phyloP scores from a whole-genome alignment of 768 basidiomycete genomes.

The Phlegmacium glaucopus region DNA sequence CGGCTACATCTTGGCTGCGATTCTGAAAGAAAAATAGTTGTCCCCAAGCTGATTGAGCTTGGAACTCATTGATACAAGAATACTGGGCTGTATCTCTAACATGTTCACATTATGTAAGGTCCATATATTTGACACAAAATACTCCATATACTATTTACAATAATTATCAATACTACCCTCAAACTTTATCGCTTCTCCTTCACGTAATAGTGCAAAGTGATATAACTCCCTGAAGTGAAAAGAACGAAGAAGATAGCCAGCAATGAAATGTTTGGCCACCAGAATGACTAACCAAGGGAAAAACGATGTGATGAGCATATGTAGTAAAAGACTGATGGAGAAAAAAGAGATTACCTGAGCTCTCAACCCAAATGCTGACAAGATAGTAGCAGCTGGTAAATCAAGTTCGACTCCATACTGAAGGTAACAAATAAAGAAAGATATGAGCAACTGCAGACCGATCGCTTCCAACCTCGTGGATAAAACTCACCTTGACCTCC shows the following conservation, averaged over 20 bases:
- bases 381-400: slow-evolving; percentile 92
- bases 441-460: neutral
- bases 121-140: too few relatives aligned
- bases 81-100: too few relatives aligned
- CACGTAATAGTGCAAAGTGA: slow-evolving; percentile 84
- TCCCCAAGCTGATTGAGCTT: too few relatives aligned
- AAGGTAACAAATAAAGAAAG: slow-evolving; percentile 4
- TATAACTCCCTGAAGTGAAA: slow-evolving; percentile 74
- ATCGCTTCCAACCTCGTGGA: neutral
- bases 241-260: slow-evolving; percentile 83
- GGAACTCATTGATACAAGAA: too few relatives aligned
- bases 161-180: too few relatives aligned
- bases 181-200: slow-evolving; percentile 65
- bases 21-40: too few relatives aligned
- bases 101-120: too few relatives aligned
- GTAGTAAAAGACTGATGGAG: slow-evolving; percentile 8
- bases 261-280: slow-evolving; percentile 95
- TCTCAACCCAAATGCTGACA: slow-evolving; percentile 90
- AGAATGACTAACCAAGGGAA: slow-evolving; percentile 62
- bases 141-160: too few relatives aligned
- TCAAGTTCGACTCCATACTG: slow-evolving; percentile 97
- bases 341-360: slow-evolving; percentile 56
- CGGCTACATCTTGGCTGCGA: too few relatives aligned
- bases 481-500: slow-evolving; percentile 70
- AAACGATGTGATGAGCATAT: neutral